These are phyloP conservation scores for Acer negundo DNA, from an alignment of 345 rosid genomes.

Conservation along the genomic window DNA sequence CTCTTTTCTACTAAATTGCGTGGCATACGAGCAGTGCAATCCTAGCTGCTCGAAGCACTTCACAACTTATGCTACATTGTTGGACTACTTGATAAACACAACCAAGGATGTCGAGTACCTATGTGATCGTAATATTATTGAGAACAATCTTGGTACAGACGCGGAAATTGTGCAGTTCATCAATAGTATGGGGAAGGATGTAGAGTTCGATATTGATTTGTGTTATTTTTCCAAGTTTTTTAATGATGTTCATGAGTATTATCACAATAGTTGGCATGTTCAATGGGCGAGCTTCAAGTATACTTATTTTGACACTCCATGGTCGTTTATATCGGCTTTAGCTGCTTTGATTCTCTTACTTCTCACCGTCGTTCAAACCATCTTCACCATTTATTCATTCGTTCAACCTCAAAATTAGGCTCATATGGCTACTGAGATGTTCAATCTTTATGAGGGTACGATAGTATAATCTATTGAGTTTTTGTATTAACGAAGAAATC, in stretches of 20 bases:
- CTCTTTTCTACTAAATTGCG: constrained; percentile 66
- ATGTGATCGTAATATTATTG: constrained; percentile 54
- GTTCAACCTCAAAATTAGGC: neutral
- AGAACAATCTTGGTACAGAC: constrained; percentile 74
- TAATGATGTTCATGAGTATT: constrained; percentile 53
- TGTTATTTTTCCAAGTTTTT: constrained; percentile 60
- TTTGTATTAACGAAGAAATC: neutral
- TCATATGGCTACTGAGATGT: neutral
- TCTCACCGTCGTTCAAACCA: constrained; percentile 60
- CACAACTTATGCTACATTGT: constrained; percentile 67
- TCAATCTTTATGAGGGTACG: neutral
- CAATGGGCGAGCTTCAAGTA: constrained; percentile 67
- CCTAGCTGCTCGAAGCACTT: constrained; percentile 53
- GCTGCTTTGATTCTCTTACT: constrained; percentile 67
- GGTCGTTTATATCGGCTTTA: constrained; percentile 77
- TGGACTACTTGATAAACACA: constrained; percentile 67
- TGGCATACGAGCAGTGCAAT: constrained; percentile 84
- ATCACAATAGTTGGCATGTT: constrained; percentile 53
- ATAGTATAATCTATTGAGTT: neutral
- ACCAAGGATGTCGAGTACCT: constrained; percentile 67
- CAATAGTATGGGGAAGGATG: constrained; percentile 70
- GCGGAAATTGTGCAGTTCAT: constrained; percentile 56
- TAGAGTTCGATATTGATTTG: constrained; percentile 57
- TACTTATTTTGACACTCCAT: constrained; percentile 76
- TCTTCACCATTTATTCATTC: constrained; percentile 34